Base-by-base conservation (phyloP, 371 early-diverging fungal genomes). In the Chytridium lagenaria region DNA sequence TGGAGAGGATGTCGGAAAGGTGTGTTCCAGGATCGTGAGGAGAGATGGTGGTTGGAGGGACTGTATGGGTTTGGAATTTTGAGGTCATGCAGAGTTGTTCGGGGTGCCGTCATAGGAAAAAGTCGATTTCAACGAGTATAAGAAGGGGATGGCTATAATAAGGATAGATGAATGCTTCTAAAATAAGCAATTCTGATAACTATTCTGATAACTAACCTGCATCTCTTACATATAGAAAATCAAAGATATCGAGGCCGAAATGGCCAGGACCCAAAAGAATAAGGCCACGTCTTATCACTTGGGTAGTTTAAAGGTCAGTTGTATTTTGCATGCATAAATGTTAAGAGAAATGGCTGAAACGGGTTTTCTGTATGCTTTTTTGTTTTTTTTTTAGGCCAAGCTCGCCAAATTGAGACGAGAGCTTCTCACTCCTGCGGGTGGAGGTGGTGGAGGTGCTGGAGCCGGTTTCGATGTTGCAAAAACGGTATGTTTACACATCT, bases 381-480 rank as follows among this genome's bases (percentile, higher is more conserved):
- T 44, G 19, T 44, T 44, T 44, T 44, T 44, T 49, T 71, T 87
- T 34, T 87, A 90, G 74, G 92, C 92, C 28, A 91, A 90, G 78
- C 81, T 92, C 33, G 90, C 91, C 1, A 91, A 91, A 77, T 81
- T 92, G 30, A 69, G 90, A 73, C 91, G 97, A 85, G 99, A 99
- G 84, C 89, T 99, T 51, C 82, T 99, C 49, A 93, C 93, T 28
- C 97, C 97, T 1, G 75, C 89, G 2, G 84, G 90, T 61, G 90
- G 92, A 50, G 91, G 95, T 59, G 97, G 93, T 96, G 81, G 99
- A 94, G 72, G 98, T 95, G 82, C 84, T 82, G 81, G 94, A 89
- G 74, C 99, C 95, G 84, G 86, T 19, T 84, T 84, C 77, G 86
- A 84, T 76, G 84, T 84, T 33, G 84, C 83, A 7, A 85, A 84